These are phyloP conservation scores for Teratosphaeria epicoccoides DNA, from an alignment of 2,329 filamentous ascomycete genomes.

Conservation along the genomic window DNA sequence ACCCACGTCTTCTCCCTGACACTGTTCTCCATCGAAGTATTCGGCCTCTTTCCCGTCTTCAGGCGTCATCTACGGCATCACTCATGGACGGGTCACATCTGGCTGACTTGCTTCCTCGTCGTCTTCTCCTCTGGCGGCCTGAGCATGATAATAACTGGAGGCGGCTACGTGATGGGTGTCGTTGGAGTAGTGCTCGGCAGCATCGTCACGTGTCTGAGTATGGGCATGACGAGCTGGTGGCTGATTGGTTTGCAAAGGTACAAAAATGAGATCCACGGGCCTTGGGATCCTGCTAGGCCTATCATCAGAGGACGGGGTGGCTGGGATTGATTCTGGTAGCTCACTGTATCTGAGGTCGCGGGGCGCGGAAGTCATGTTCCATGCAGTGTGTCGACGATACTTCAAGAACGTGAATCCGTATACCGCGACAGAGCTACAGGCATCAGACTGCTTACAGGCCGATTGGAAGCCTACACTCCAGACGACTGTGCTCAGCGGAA, in stretches of 20 bases:
- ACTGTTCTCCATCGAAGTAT: slow-evolving; percentile 93
- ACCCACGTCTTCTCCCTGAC: slow-evolving; percentile 92
- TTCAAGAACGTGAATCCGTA: no score
- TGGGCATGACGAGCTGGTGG: slow-evolving; percentile 97
- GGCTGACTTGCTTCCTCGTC: slow-evolving; percentile 65
- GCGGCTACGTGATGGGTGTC: slow-evolving; percentile 48
- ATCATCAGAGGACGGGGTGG: slow-evolving; percentile 49
- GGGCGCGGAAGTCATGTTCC: neutral
- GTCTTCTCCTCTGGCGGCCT: slow-evolving; percentile 71
- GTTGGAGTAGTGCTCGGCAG: slow-evolving; percentile 67
- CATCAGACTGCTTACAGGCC: no score
- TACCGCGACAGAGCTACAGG: no score
- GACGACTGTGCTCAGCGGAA: no score
- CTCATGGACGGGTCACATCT: slow-evolving; percentile 69
- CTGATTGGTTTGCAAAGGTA: slow-evolving; percentile 94
- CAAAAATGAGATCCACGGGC: slow-evolving; percentile 96
- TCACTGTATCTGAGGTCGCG: no score
- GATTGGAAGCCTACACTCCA: no score
- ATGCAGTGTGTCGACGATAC: neutral
- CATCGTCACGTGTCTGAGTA: slow-evolving; percentile 63
- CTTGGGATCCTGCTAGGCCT: slow-evolving; percentile 91
- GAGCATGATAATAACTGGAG: slow-evolving; percentile 46
- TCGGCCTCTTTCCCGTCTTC: slow-evolving; percentile 95
- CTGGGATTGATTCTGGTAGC: neutral
- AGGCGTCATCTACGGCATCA: slow-evolving; percentile 74